Percentiles rank a stretch among this genome's conserved stretches.
phyloP scores from a whole-genome alignment of 129 eudicot species.

The Chrysanthemum lavandulifolium region DNA sequence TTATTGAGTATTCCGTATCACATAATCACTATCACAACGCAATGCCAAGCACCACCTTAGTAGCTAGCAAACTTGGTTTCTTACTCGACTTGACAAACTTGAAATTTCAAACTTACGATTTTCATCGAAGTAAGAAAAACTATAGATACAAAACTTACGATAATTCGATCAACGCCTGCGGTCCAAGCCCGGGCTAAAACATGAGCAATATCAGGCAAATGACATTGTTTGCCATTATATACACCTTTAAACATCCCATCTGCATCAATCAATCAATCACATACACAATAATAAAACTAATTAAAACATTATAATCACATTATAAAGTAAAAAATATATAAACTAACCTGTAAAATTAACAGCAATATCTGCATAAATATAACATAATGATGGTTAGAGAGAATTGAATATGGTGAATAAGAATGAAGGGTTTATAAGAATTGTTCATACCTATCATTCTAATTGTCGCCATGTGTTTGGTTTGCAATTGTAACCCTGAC shows the following conservation, averaged over 20 bases:
- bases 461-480: conserved; percentile 49
- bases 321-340: not conserved
- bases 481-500: no score
- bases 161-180: conserved; percentile 95
- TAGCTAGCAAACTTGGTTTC: no score
- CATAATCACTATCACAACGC: no score
- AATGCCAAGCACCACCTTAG: no score
- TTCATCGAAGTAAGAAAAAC: no score
- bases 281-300: not conserved
- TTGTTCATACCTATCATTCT: conserved; percentile 73
- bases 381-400: not conserved
- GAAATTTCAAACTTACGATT: no score
- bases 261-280: conserved; percentile 28
- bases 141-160: conserved; percentile 35
- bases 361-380: conserved; percentile 68
- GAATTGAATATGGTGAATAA: not conserved
- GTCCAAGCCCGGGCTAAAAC: conserved; percentile 89
- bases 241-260: conserved; percentile 96
- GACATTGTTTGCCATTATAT: conserved; percentile 88
- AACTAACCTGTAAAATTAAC: conserved; percentile 87
- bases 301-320: not conserved
- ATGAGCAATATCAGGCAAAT: conserved; percentile 68
- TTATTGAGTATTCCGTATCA: not conserved
- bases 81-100: no score
- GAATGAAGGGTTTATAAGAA: not conserved